Base-by-base conservation (phyloP, 106 monocot species). In the Dendrobium nobile region DNA sequence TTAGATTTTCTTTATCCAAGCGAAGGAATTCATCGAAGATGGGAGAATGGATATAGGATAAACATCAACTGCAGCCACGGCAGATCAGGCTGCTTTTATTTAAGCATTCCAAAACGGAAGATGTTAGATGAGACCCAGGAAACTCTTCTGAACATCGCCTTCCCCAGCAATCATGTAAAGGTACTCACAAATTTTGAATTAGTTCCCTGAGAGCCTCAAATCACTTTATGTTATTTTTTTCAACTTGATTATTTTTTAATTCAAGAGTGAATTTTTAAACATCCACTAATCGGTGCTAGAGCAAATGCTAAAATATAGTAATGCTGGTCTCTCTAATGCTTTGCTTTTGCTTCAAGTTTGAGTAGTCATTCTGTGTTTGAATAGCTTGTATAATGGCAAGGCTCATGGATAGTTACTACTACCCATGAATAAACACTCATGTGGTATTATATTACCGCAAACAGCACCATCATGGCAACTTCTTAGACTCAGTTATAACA, bases 1-100 rank as follows among this genome's bases (percentile, higher is more conserved):
- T 77, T 97, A 61, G 97, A 97, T 88, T 97, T 97, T 83, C 89
- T 97, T 77, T 97, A 97, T 45, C 97, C 97, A 79, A 97, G 97
- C 78, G 97, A 97, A 86, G 97, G 97, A 47, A 91, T 97, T 61
- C 97, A 97, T 84, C 82, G 90, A 58, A 79, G 97, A 80, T 94
- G 97, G 97, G 94, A 94, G 82, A 90, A 54, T 84, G 97, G 97
- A 42, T 97, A 92, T 84, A 89, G 97, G 72, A 97, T 97, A 79
- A n/a, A 97, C 97, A 54, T 84, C 94, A 28, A 88, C 89, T 82
- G 97, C 97, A 82, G 97, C 97, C 27, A 97, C 97, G 17, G n/a
- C 87, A 77, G 97, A 97, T 85, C 97, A 97, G 77, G 92, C 92
- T 76, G 97, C 94, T 76, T 89, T 97, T 54, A 92, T 97, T 64